Conservation (phyloP, 306 rosid genomes). For the Styphnolobium japonicum region DNA sequence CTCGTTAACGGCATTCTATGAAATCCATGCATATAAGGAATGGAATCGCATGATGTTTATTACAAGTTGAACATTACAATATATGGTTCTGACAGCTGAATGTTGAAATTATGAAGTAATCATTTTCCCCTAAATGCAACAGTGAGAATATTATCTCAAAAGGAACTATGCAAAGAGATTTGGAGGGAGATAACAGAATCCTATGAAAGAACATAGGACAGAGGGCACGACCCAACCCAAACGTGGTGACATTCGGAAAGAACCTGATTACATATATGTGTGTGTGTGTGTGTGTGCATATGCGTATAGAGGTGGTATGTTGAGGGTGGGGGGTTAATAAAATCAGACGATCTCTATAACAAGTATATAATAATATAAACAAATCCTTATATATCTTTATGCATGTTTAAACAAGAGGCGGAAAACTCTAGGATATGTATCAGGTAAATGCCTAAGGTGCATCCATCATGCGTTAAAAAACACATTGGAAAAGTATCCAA, state of each 20-base stretch:
- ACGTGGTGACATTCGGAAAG: neutral
- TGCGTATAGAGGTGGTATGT: no score
- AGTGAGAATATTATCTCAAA: neutral
- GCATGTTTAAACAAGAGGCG: neutral
- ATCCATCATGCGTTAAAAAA: constrained; percentile 10
- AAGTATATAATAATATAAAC: neutral
- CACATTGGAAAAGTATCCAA: neutral
- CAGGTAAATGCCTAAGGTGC: neutral
- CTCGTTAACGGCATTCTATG: neutral
- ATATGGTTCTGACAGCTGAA: neutral
- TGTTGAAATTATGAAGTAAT: neutral
- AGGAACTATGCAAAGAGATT: neutral
- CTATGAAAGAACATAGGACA: neutral
- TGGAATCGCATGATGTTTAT: neutral
- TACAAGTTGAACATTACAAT: neutral
- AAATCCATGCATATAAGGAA: neutral
- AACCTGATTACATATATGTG: neutral
- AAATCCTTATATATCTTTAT: neutral
- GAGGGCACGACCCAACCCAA: neutral
- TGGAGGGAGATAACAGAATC: neutral
- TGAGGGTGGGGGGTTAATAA: neutral
- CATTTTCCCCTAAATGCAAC: neutral
- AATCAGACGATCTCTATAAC: neutral
- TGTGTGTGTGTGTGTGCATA: no score
- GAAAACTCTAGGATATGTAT: neutral